phyloP scores from a whole-genome alignment of 768 basidiomycete species.

The Russula sp. region DNA sequence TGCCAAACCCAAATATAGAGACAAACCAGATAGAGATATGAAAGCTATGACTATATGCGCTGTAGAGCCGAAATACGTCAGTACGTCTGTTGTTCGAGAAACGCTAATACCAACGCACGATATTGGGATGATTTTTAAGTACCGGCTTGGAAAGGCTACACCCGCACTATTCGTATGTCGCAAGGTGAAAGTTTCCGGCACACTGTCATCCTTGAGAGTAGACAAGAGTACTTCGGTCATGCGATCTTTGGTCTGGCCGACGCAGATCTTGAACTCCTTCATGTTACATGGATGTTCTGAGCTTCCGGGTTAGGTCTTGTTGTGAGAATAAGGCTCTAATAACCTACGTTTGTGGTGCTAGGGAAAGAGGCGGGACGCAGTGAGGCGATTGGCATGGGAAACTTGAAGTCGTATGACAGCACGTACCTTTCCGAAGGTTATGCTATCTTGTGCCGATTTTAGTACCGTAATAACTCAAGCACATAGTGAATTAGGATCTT shows the following conservation, averaged over 20 bases:
- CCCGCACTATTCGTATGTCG: conserved; percentile 54
- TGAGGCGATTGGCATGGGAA: background rate
- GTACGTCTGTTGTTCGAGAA: background rate
- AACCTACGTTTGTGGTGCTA: conserved; percentile 40
- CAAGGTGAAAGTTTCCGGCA: conserved; percentile 62
- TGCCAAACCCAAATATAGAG: conserved; percentile 56
- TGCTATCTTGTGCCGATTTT: conserved; percentile 46
- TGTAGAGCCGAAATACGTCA: conserved; percentile 32
- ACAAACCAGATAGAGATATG: conserved; percentile 81
- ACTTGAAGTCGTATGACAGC: conserved; percentile 22
- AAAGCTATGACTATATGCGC: conserved; percentile 69
- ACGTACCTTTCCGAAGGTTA: conserved; percentile 79
- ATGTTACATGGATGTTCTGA: conserved; percentile 83
- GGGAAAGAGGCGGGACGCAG: conserved; percentile 4
- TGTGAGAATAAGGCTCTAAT: conserved; percentile 8
- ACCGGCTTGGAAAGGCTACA: conserved; percentile 60
- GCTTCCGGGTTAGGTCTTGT: conserved; percentile 19
- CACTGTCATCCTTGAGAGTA: conserved; percentile 61
- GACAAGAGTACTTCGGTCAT: conserved; percentile 66
- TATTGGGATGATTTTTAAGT: conserved; percentile 70
- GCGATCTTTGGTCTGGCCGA: conserved; percentile 60
- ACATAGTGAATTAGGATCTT: conserved; percentile 37
- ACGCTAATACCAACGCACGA: conserved; percentile 48
- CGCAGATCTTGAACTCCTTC: conserved; percentile 75
- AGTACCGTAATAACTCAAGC: background rate